Evolutionary conservation across 2,329 filamentous ascomycete species (phyloP).

Genomic region (Arthrobotrys entomopaga): DNA sequence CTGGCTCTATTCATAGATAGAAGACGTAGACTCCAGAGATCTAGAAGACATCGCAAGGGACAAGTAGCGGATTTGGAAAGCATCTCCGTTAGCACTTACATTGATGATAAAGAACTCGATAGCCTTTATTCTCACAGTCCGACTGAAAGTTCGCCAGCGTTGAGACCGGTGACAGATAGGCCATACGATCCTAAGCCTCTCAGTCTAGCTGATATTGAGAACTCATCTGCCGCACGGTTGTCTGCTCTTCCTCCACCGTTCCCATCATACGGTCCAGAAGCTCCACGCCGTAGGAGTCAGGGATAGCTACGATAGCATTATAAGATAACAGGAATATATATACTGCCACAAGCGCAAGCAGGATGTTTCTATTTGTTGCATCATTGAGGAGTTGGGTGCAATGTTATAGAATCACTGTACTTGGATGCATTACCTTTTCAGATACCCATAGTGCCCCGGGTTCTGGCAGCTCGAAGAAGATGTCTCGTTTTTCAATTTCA

Average conservation of each 20-base stretch:
- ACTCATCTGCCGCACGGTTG: neutral
- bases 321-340: no score
- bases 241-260: conserved; percentile 41
- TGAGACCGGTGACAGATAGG: conserved; percentile 16
- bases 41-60: conserved; percentile 8
- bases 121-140: conserved; percentile 36
- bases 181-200: neutral
- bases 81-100: conserved; percentile 29
- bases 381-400: no score
- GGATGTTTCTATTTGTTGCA: no score
- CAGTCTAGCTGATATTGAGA: conserved; percentile 9
- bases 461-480: no score
- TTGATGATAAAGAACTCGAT: conserved; percentile 40
- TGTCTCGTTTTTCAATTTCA: no score
- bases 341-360: no score
- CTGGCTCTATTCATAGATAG: conserved; percentile 10
- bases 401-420: no score
- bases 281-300: no score
- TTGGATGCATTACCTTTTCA: no score
- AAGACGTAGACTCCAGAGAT: neutral
- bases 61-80: neutral
- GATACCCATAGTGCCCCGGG: no score
- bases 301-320: no score
- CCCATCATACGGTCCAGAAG: conserved; percentile 15
- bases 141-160: conserved; percentile 30